These are phyloP conservation scores for Blastobotrys parvus DNA, from an alignment of 805 yeast species.

Conservation along the genomic window DNA sequence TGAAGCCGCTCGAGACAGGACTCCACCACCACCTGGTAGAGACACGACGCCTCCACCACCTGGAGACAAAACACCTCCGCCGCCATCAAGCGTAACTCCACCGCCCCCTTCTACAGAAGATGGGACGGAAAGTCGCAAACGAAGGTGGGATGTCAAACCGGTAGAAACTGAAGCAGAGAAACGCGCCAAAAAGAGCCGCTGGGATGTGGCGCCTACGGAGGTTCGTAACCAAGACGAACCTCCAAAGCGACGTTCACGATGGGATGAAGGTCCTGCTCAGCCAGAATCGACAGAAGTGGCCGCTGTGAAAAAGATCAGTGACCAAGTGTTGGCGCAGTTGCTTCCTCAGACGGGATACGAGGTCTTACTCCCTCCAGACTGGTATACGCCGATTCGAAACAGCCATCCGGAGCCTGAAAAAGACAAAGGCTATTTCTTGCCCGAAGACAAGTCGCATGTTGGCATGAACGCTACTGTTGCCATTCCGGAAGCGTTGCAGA, in stretches of 20 bases:
- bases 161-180: constrained; percentile 13
- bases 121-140: constrained; percentile 14
- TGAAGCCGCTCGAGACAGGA: constrained; percentile 18
- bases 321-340: constrained; percentile 38
- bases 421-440: constrained; percentile 40
- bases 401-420: constrained; percentile 26
- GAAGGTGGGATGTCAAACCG: constrained; percentile 26
- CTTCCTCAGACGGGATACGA: constrained; percentile 45
- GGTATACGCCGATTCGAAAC: constrained; percentile 32
- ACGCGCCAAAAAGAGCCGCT: constrained; percentile 23
- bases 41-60: constrained; percentile 1
- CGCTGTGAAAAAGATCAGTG: constrained; percentile 30
- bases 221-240: constrained; percentile 3
- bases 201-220: constrained; percentile 24
- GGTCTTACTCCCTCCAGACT: constrained; percentile 37
- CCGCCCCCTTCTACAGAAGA: not conserved
- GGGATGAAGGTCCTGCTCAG: constrained; percentile 26
- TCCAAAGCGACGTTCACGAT: constrained; percentile 22
- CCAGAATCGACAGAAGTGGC: constrained; percentile 8
- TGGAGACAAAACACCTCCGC: constrained; percentile 3
- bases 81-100: not conserved
- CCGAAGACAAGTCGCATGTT: constrained; percentile 33
- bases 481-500: constrained; percentile 51
- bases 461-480: constrained; percentile 21
- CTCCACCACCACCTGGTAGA: constrained; percentile 13